Base-by-base conservation (phyloP, 345 rosid genomes). In the Microthlaspi erraticum region DNA sequence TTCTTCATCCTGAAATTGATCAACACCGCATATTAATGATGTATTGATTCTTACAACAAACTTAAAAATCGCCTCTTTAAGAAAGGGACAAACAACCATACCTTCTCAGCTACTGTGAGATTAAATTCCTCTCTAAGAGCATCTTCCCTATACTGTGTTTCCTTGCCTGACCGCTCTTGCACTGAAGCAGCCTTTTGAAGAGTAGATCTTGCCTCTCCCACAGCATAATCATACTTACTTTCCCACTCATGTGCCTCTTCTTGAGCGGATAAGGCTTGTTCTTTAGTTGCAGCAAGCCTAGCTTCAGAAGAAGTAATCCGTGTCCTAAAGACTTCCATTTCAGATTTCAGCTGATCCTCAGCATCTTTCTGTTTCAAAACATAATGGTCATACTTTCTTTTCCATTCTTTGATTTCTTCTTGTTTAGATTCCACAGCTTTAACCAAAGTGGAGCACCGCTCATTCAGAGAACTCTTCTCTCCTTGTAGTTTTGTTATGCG, bases 181-280 rank as follows among this genome's bases (percentile, higher is more conserved):
- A 84, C 87, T 50, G 81, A 70, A 38, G 98, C 89, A 56, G 96
- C 99, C 81, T 95, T 95, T 88, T 88, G 97, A 16, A 92, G 73
- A 69, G 99, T 97, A 71, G 85, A 79, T 77, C 87, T 92, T 44
- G 98, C 94, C 65, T 92, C 98, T 80, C 93, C 85, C 49, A 87
- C 87, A 43, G 97, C 94, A 62, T 77, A 78, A 68, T 88, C 98
- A 67, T 85, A 95, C 81, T 92, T 95, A 64, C 98, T 83, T 76
- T 88, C 86, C 99, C 99, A 95, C 58, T 95, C 98, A 60, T 76
- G 84, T 5, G 97, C 92, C 79, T 90, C 98, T 76, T 88, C 98
- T 81, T 90, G 91, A 66, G 97, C 92, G 66, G 98, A 85, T 66
- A 80, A 81, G 38, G 86, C 85, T 69, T 90, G 96, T 75, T 95